Evolutionary conservation across 306 rosid species (phyloP).

Genomic region (Quercus bicolor): DNA sequence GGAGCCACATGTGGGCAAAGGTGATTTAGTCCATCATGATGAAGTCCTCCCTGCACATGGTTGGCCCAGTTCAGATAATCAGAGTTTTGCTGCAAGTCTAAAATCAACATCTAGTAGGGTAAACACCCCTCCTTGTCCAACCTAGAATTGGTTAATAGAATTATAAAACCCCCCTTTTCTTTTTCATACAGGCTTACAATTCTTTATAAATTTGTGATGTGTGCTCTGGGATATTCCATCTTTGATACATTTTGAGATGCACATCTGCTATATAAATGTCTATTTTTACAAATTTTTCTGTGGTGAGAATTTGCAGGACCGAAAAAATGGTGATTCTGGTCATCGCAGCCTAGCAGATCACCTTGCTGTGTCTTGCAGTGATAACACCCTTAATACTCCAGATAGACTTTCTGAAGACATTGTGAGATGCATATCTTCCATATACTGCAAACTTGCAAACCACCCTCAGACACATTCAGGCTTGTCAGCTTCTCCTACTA

Average conservation of each 20-base stretch:
- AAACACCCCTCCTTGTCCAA: not conserved
- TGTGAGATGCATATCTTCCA: conserved; percentile 39
- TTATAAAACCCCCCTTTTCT: too few species aligned
- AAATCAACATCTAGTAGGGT: conserved; percentile 15
- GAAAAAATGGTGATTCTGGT: conserved; percentile 5
- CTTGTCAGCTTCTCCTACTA: conserved; percentile 22
- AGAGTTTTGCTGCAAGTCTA: conserved; percentile 2
- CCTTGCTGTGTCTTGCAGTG: conserved; percentile 25
- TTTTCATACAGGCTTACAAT: not conserved
- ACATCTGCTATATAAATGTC: not conserved
- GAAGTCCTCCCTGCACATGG: conserved; percentile 7
- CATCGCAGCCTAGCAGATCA: conserved; percentile 39
- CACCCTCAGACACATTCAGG: conserved; percentile 16
- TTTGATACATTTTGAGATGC: not conserved
- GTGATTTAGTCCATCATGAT: not conserved
- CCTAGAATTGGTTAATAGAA: not conserved
- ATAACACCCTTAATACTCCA: conserved; percentile 14
- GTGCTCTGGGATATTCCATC: not conserved
- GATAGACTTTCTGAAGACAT: conserved; percentile 41
- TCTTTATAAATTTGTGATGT: not conserved
- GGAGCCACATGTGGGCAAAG: conserved; percentile 5
- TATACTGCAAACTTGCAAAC: conserved; percentile 34
- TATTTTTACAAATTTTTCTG: not conserved
- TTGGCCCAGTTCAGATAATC: conserved; percentile 13
- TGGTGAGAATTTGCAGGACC: conserved; percentile 11